Conservation (phyloP, 225 moss, liverwort and hornwort species). For the Pseudoscleropodium purum region DNA sequence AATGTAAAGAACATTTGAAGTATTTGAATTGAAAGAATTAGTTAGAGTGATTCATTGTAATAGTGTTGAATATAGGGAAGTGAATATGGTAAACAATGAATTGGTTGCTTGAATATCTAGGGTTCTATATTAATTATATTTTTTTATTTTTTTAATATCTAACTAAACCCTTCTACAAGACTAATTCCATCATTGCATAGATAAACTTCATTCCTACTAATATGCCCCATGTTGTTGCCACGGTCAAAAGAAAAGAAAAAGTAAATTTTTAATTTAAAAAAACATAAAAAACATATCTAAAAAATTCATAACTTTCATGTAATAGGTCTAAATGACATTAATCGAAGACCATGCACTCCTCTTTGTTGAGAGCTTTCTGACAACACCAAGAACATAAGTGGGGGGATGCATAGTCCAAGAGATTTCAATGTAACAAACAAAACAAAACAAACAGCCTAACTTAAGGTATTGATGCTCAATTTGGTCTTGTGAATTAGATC, state of each 20-base stretch:
- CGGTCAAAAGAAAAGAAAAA: too few relatives aligned
- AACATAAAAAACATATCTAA: too few relatives aligned
- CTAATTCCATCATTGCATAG: rapidly evolving
- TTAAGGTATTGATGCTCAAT: neutral
- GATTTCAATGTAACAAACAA: too few relatives aligned
- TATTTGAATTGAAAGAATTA: neutral
- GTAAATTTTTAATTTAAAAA: too few relatives aligned
- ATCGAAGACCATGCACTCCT: too few relatives aligned
- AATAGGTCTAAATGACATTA: too few relatives aligned
- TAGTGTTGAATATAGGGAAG: neutral
- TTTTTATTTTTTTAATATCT: neutral
- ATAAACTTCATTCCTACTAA: neutral
- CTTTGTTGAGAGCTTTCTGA: too few relatives aligned
- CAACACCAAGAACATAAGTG: too few relatives aligned
- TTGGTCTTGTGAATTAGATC: neutral
- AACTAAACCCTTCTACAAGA: neutral
- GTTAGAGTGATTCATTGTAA: neutral
- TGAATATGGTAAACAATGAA: neutral
- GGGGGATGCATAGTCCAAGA: too few relatives aligned
- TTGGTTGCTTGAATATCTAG: neutral
- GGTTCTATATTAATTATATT: rapidly evolving
- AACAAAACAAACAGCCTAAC: too few relatives aligned
- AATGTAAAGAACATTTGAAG: neutral
- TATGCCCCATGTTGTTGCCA: too few relatives aligned
- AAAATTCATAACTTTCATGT: too few relatives aligned